phyloP scores from a whole-genome alignment of 1,139 yeast genomes.

The Kazachstania sp. region DNA sequence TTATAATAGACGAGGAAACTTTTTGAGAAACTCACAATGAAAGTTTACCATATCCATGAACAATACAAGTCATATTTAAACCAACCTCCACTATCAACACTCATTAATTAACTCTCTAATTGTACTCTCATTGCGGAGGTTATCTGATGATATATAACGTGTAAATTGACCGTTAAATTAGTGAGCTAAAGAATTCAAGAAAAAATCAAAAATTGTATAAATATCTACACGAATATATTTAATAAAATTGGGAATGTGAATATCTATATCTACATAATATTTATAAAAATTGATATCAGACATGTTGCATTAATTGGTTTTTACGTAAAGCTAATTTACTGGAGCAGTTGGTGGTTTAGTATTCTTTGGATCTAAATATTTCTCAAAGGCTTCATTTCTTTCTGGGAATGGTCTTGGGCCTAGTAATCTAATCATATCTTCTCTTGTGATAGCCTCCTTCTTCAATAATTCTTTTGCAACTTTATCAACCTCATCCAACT shows the following conservation, averaged over 20 bases:
- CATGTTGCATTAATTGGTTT: not conserved
- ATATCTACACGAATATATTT: constrained; percentile 7
- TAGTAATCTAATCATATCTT: constrained; percentile 77
- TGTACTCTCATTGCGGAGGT: too few species aligned
- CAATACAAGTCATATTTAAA: not conserved
- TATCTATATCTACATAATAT: not conserved
- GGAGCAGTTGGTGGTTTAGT: constrained; percentile 4
- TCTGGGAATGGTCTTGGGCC: constrained; percentile 91
- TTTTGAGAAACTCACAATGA: constrained; percentile 12
- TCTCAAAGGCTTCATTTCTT: constrained; percentile 86
- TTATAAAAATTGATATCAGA: not conserved
- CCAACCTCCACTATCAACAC: not conserved
- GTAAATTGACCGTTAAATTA: not conserved
- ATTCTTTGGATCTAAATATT: constrained; percentile 43
- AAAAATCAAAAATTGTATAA: not conserved
- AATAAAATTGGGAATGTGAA: not conserved
- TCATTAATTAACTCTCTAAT: not conserved
- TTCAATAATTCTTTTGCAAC: constrained; percentile 79
- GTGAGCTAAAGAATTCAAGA: not conserved
- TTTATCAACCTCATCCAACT: constrained; percentile 61
- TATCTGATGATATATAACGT: not conserved
- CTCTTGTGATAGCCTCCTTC: constrained; percentile 83
- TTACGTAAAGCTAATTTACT: not conserved
- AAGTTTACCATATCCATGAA: not conserved
- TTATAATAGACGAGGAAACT: constrained; percentile 31